Base-by-base conservation (phyloP, 305 asterid genomes). In the Fraxinus ornus region DNA sequence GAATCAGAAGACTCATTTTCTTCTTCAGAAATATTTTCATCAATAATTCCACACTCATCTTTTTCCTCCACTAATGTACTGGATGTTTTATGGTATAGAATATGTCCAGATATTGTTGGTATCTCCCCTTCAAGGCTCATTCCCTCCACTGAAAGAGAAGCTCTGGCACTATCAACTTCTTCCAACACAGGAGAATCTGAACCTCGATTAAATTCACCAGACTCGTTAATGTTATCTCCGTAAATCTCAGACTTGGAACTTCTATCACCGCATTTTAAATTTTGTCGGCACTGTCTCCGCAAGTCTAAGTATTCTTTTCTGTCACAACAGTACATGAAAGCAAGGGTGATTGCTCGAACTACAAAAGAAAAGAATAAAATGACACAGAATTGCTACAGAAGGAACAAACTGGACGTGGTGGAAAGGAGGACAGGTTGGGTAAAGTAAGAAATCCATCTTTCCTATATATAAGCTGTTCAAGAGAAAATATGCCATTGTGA, bases 211-310 rank as follows among this genome's bases (percentile, higher is more conserved):
- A 75, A 85, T 82, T 92, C 91, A 41, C 91, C 90, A 71, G 88
- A 78, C 76, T 89, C 92, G 15, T 82, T 86, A 83, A 85, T 47
- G 82, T 84, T 85, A 83, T 83, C 87, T 85, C 81, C 92, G 26
- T 90, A 88, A 62, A 83, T 77, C 33, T 88, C 95, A 78, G 85
- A 79, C 85, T 89, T 89, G 49, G 78, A 88, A 85, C 88, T 86
- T 85, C 84, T 83, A 62, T 87, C 89, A 52, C 89, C 85, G 47
- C 71, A 82, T 88, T 85, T 90, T 72, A 87, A 83, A 74, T 91
- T 88, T 84, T 89, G 94, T 35, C 84, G 89, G 84, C 97, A 95
- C 77, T 88, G 93, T 79, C 88, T 93, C 62, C 97, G 90, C 68
- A 95, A 86, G 81, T 86, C 90, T 39, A 80, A 62, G 80, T 93